These are phyloP conservation scores for Yamadazyma buinensis DNA, from an alignment of 1,139 yeast species.

Conservation along the genomic window DNA sequence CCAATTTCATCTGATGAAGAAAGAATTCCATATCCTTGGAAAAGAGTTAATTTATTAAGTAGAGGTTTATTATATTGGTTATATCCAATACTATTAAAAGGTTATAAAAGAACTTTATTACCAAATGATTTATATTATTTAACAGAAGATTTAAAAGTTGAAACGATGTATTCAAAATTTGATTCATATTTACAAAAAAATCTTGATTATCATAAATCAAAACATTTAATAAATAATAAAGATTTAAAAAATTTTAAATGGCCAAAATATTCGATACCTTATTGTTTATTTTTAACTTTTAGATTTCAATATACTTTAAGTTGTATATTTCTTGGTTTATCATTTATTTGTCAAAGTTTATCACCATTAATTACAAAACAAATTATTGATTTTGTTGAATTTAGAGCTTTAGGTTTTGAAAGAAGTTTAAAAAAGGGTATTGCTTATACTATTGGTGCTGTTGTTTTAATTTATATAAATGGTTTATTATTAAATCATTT, in stretches of 20 bases:
- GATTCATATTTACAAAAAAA: conserved; percentile 22
- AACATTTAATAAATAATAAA: conserved; percentile 22
- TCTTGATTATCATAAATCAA: conserved; percentile 19
- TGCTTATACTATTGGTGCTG: conserved; percentile 41
- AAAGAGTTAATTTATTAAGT: conserved; percentile 19
- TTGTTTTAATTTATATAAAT: conserved; percentile 34
- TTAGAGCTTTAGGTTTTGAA: conserved; percentile 31
- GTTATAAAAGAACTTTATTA: conserved; percentile 40
- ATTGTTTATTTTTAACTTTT: conserved; percentile 37
- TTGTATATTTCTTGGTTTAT: conserved; percentile 31
- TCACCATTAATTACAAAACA: conserved; percentile 40
- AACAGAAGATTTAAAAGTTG: conserved; percentile 38
- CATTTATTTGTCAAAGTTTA: conserved; percentile 37
- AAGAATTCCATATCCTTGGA: conserved; percentile 37
- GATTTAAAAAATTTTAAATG: conserved; percentile 28
- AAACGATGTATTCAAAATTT: conserved; percentile 33
- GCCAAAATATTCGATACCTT: conserved; percentile 35
- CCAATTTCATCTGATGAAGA: conserved; percentile 35
- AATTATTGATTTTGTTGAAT: conserved; percentile 40
- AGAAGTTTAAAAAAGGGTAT: conserved; percentile 33
- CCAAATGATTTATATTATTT: conserved; percentile 40
- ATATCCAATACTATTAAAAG: conserved; percentile 37
- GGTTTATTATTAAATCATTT: conserved; percentile 43
- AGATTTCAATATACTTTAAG: conserved; percentile 33
- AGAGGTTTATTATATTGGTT: conserved; percentile 40